A percentile compares a stretch with the other conserved stretches of the same genome.
Evolutionary conservation across 2,329 filamentous ascomycete genomes (phyloP).

Genomic region (Scytalidium lignicola): DNA sequence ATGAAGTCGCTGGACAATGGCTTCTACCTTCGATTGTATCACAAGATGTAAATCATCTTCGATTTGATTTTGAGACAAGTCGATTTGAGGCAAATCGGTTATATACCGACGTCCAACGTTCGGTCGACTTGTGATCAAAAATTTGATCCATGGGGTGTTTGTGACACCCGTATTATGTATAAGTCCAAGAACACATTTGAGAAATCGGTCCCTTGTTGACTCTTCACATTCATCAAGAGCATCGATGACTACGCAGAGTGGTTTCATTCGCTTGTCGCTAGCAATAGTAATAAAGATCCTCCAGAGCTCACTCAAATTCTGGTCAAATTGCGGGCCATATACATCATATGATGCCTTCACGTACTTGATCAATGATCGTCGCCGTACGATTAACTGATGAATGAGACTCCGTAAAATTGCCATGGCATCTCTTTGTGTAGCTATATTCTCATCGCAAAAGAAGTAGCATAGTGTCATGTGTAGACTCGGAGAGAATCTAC

Average conservation of each 20-base stretch:
- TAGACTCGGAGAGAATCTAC: constrained; percentile 6
- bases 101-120: constrained; percentile 12
- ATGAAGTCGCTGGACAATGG: constrained; percentile 23
- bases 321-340: constrained; percentile 25
- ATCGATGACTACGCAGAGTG: constrained; percentile 31
- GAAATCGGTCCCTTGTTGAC: constrained; percentile 19
- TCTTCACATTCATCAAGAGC: constrained; percentile 35
- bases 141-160: constrained; percentile 24
- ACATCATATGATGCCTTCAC: constrained; percentile 27
- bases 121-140: constrained; percentile 24
- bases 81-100: constrained; percentile 19
- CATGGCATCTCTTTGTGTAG: constrained; percentile 30
- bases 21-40: constrained; percentile 27
- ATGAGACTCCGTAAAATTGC: constrained; percentile 31
- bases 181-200: constrained; percentile 20
- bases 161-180: constrained; percentile 9
- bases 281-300: constrained; percentile 28
- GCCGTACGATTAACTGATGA: constrained; percentile 29
- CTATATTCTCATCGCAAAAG: constrained; percentile 33
- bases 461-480: constrained; percentile 22
- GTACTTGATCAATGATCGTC: constrained; percentile 28
- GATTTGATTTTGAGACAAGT: constrained; percentile 15
- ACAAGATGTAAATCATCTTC: constrained; percentile 28
- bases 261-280: constrained; percentile 23
- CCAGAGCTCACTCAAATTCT: constrained; percentile 32